Conservation (phyloP, 176 grass and related monocot genomes). For the Eragrostis nindensis region DNA sequence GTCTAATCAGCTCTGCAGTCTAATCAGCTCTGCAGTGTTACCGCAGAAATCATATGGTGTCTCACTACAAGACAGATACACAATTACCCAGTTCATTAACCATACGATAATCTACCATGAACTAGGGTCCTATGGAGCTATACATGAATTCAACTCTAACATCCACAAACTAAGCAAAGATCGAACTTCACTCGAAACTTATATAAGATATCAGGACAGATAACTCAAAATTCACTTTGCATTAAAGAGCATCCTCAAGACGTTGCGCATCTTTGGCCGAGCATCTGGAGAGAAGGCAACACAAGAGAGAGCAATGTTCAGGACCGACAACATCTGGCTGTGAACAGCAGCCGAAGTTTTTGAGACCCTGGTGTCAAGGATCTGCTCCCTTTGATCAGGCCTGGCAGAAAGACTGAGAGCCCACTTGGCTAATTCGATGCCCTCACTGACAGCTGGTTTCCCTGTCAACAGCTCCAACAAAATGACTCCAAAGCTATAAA, state of each 20-base stretch:
- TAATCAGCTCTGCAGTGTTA: constrained; percentile 17
- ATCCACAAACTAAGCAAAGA: constrained; percentile 24
- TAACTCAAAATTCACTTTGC: constrained; percentile 46
- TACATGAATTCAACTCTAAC: constrained; percentile 20
- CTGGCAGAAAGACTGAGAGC: constrained; percentile 59
- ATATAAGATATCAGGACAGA: constrained; percentile 18
- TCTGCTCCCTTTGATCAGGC: constrained; percentile 64
- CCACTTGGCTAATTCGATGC: constrained; percentile 78
- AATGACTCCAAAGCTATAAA: constrained; percentile 84
- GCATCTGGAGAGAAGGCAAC: constrained; percentile 62
- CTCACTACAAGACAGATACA: constrained; percentile 12
- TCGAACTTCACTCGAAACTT: constrained; percentile 22
- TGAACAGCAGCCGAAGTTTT: constrained; percentile 56
- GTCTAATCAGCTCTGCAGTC: no score
- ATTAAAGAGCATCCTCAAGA: constrained; percentile 69
- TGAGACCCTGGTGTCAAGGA: constrained; percentile 73
- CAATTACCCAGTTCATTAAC: constrained; percentile 25
- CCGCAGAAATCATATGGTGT: not conserved
- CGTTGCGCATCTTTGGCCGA: constrained; percentile 72
- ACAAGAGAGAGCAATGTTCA: constrained; percentile 76
- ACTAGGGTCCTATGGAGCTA: constrained; percentile 15
- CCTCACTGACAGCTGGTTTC: constrained; percentile 59
- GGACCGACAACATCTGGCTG: constrained; percentile 75
- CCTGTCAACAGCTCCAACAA: constrained; percentile 77
- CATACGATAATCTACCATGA: constrained; percentile 26